A percentile compares a stretch with the other conserved stretches of the same genome.
Evolutionary conservation across 495 filamentous ascomycete species (phyloP).

Genomic region (Lophiotrema nucula): DNA sequence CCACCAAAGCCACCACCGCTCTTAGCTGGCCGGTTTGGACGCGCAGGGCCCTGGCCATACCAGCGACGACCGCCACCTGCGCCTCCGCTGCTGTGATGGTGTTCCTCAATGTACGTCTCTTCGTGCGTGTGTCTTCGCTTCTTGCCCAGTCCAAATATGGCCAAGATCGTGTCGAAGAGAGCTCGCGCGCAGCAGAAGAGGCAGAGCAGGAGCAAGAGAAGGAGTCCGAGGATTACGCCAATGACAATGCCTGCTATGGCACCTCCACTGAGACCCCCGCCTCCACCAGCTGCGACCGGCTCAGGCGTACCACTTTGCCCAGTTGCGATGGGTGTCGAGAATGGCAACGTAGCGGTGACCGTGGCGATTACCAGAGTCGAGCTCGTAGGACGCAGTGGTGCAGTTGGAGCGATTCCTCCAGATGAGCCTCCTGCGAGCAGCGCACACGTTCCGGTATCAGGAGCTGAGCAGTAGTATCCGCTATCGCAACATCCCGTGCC

Average conservation of each 20-base stretch:
- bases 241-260: constrained; percentile 96
- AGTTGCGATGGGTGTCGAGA: constrained; percentile 57
- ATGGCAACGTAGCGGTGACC: constrained; percentile 59
- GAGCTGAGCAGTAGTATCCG: constrained; percentile 62
- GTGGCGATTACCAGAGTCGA: constrained; percentile 56
- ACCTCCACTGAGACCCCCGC: constrained; percentile 68
- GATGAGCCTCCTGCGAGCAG: constrained; percentile 37
- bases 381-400: constrained; percentile 70
- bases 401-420: constrained; percentile 38
- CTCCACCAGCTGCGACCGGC: constrained; percentile 36
- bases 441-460: constrained; percentile 47
- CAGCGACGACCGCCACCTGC: constrained; percentile 58
- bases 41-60: constrained; percentile 55
- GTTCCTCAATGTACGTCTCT: constrained; percentile 66
- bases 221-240: constrained; percentile 73
- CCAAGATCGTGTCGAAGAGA: constrained; percentile 61
- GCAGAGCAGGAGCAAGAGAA: constrained; percentile 70
- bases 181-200: constrained; percentile 70
- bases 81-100: constrained; percentile 53
- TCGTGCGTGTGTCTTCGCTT: constrained; percentile 45
- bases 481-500: constrained; percentile 72
- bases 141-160: constrained; percentile 62
- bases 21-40: constrained; percentile 53
- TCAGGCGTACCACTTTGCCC: constrained; percentile 48
- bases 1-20: constrained; percentile 54